phyloP scores from a whole-genome alignment of 2,329 filamentous ascomycete genomes.

The Didymella keratinophila region DNA sequence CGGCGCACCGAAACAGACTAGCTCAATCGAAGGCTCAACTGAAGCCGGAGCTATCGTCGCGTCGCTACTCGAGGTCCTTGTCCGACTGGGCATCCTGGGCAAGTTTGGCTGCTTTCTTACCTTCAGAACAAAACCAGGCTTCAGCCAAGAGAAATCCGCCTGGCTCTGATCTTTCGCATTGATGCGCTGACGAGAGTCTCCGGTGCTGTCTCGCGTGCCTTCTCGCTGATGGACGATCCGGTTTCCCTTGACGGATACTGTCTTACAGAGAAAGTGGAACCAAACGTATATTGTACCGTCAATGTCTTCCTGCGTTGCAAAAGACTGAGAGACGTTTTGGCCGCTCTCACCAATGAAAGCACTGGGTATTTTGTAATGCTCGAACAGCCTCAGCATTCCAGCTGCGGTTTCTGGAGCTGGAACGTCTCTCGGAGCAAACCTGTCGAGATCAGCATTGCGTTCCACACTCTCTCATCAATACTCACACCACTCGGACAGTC shows the following conservation, averaged over 20 bases:
- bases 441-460: constrained; percentile 18
- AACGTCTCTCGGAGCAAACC: constrained; percentile 36
- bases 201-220: neutral
- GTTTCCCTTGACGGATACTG: constrained; percentile 22
- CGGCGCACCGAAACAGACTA: constrained; percentile 43
- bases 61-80: constrained; percentile 26
- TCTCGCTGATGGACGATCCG: constrained; percentile 18
- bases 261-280: constrained; percentile 45
- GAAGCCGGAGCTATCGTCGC: constrained; percentile 12
- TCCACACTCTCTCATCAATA: neutral
- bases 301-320: constrained; percentile 31
- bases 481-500: constrained; percentile 33
- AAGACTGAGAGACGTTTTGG: constrained; percentile 39
- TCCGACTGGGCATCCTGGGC: constrained; percentile 15
- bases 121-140: constrained; percentile 38
- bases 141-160: constrained; percentile 37
- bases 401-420: constrained; percentile 20
- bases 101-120: constrained; percentile 16
- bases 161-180: constrained; percentile 27
- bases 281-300: constrained; percentile 32
- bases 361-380: constrained; percentile 32
- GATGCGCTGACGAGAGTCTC: neutral
- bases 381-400: constrained; percentile 29
- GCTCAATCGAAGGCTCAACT: constrained; percentile 22
- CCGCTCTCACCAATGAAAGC: constrained; percentile 38